These are phyloP conservation scores for Trichosporon coremiiforme DNA, from an alignment of 1,284 basidiomycete species.

Conservation along the genomic window DNA sequence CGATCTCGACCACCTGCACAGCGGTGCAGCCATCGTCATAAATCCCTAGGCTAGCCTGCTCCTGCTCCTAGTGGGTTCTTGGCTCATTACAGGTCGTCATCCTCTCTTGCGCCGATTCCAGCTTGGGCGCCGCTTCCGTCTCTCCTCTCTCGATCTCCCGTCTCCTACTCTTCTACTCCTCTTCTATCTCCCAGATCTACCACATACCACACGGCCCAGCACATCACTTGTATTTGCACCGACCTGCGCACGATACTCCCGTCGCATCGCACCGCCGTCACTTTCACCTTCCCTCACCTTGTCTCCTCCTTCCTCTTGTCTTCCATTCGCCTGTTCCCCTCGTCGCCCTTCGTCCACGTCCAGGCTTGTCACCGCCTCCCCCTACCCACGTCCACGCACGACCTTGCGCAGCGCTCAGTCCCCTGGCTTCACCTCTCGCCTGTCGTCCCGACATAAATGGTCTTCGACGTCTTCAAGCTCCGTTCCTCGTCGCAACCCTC, in stretches of 20 bases:
- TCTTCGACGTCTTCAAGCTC: slow-evolving; percentile 25
- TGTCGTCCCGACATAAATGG: background rate
- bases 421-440: background rate
- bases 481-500: background rate
- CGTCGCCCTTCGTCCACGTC: background rate
- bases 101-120: background rate
- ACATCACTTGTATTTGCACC: background rate
- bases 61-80: background rate
- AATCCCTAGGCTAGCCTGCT: background rate
- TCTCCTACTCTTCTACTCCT: background rate
- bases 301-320: background rate
- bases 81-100: background rate
- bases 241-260: background rate
- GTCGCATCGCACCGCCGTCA: slow-evolving; percentile 1
- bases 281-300: background rate
- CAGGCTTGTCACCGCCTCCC: background rate
- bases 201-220: background rate
- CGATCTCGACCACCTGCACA: background rate
- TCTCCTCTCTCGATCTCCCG: background rate
- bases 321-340: background rate
- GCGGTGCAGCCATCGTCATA: background rate
- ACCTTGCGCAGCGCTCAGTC: background rate
- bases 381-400: slow-evolving; percentile 6
- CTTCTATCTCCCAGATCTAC: background rate
- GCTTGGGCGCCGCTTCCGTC: background rate